phyloP scores from a whole-genome alignment of 2,329 filamentous ascomycete genomes.

The Fusarium begoniae region DNA sequence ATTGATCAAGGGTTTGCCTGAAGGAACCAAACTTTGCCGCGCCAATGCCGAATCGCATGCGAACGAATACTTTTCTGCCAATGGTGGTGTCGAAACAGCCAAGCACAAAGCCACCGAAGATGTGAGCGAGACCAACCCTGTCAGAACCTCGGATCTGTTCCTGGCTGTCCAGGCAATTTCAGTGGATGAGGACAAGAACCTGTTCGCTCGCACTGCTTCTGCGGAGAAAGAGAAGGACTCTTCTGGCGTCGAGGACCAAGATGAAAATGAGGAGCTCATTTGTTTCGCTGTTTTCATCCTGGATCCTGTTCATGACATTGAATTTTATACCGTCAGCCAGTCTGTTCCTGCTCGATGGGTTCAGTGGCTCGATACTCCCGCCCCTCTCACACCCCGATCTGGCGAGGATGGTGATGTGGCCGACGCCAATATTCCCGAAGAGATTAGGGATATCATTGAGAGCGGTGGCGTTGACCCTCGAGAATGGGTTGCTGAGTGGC shows the following conservation, averaged over 20 bases:
- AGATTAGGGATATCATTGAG: conserved; percentile 86
- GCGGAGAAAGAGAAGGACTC: conserved; percentile 65
- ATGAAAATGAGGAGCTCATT: conserved; percentile 68
- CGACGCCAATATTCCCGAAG: conserved; percentile 69
- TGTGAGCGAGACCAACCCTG: conserved; percentile 85
- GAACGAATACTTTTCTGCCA: conserved; percentile 80
- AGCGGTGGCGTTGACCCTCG: conserved; percentile 83
- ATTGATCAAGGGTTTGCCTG: conserved; percentile 79
- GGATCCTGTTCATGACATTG: conserved; percentile 91
- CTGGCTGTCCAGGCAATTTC: conserved; percentile 90
- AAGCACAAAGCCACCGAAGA: conserved; percentile 82
- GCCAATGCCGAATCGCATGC: conserved; percentile 91
- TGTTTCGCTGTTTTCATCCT: conserved; percentile 82
- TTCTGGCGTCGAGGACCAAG: conserved; percentile 60
- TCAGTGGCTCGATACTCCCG: conserved; percentile 85
- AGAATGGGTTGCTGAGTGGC: conserved; percentile 98
- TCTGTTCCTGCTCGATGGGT: conserved; percentile 85
- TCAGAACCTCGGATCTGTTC: conserved; percentile 94
- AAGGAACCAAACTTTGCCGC: conserved; percentile 90
- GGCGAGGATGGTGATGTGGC: conserved; percentile 57
- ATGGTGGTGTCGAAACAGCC: conserved; percentile 82
- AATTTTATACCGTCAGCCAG: conserved; percentile 86
- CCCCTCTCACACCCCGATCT: conserved; percentile 62
- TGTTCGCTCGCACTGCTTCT: conserved; percentile 71
- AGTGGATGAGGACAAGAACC: conserved; percentile 67